phyloP scores from a whole-genome alignment of 768 basidiomycete genomes.

The Calvatia gigantea region DNA sequence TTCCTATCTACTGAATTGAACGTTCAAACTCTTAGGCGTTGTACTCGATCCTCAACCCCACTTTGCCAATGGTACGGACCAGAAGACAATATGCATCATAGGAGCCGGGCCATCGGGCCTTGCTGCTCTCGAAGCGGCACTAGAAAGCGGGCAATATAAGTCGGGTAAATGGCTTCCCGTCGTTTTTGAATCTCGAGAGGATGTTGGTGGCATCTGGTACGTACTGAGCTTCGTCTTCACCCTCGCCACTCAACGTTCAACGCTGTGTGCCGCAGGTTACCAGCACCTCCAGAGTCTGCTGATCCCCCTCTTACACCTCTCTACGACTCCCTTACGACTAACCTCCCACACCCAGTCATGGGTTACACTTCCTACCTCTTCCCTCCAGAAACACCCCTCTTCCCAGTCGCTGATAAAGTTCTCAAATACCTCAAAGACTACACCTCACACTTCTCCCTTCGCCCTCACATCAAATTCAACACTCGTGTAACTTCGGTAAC shows the following conservation, averaged over 20 bases:
- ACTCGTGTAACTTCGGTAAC: slow-evolving; percentile 47
- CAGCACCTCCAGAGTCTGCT: slow-evolving; percentile 39
- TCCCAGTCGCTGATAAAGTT: slow-evolving; percentile 58
- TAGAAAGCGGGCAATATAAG: slow-evolving; percentile 55
- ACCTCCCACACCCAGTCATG: slow-evolving; percentile 80
- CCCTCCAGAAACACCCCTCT: slow-evolving; percentile 70
- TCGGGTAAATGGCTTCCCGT: slow-evolving; percentile 58
- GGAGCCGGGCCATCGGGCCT: slow-evolving; percentile 79
- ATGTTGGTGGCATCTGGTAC: slow-evolving; percentile 78
- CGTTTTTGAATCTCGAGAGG: slow-evolving; percentile 61
- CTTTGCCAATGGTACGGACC: background rate
- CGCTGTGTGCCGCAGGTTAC: slow-evolving; percentile 45
- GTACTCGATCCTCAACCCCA: background rate
- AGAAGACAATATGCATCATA: slow-evolving; percentile 57
- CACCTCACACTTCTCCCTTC: slow-evolving; percentile 57
- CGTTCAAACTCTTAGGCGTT: slow-evolving; percentile 1
- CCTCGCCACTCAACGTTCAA: background rate
- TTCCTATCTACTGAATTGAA: background rate
- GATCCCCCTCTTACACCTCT: slow-evolving; percentile 63
- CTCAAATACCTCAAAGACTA: slow-evolving; percentile 69
- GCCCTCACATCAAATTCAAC: slow-evolving; percentile 59
- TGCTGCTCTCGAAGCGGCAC: slow-evolving; percentile 60
- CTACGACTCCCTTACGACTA: slow-evolving; percentile 81
- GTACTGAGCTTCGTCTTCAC: slow-evolving; percentile 16
- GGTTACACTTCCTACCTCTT: slow-evolving; percentile 60